Conservation (phyloP, 2,329 filamentous ascomycete genomes). For the Colletotrichum liaoningense region DNA sequence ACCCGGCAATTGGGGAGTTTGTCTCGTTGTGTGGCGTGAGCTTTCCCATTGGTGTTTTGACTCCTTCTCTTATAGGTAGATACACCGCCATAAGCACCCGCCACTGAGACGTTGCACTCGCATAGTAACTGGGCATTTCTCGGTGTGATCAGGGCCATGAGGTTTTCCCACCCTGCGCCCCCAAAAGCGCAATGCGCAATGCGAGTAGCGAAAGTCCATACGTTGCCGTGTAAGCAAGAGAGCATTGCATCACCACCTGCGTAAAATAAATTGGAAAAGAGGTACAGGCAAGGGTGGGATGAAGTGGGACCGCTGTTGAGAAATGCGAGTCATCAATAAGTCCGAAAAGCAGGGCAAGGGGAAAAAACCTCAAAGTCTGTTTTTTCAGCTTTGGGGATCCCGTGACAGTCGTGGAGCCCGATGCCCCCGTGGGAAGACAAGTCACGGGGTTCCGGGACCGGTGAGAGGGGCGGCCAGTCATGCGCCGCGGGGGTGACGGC, state of each 20-base stretch:
- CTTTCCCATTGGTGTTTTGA: background rate
- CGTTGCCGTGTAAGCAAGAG: background rate
- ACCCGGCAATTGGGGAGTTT: background rate
- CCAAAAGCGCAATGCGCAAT: background rate
- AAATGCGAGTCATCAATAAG: conserved; percentile 5
- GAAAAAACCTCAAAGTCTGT: background rate
- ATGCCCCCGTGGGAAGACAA: conserved; percentile 8
- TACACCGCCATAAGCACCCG: background rate
- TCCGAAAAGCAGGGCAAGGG: background rate
- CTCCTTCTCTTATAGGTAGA: background rate
- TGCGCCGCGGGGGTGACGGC: conserved; percentile 27
- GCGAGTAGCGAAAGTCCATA: background rate
- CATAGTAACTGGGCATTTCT: background rate
- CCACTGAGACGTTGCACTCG: conserved; percentile 13
- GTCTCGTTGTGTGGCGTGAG: background rate
- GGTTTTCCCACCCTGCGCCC: background rate
- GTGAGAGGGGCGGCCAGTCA: conserved; percentile 33
- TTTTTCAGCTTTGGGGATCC: conserved; percentile 6
- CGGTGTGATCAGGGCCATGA: background rate
- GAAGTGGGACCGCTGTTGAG: background rate
- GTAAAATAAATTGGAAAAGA: background rate
- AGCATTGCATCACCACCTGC: conserved; percentile 17
- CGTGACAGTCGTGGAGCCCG: conserved; percentile 13
- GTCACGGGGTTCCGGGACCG: conserved; percentile 31
- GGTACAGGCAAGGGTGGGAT: background rate